Evolutionary conservation across 2,329 filamentous ascomycete genomes (phyloP), one percentile per base, ranked within the genome.

Genomic region (Paecilomyces sp.): DNA sequence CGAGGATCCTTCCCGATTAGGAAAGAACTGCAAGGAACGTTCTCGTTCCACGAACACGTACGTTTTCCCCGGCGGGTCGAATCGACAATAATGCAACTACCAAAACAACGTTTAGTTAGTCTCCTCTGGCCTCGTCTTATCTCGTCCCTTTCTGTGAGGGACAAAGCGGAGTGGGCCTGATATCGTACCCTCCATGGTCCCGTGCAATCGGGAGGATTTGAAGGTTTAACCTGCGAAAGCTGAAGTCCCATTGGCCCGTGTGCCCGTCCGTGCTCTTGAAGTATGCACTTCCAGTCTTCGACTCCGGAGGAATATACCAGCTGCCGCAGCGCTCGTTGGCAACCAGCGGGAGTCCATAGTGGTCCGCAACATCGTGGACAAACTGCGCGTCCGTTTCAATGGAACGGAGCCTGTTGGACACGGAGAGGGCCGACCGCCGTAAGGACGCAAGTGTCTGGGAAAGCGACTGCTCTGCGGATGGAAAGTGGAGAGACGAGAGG

Each of bases 191-290:
- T 67, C 89, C 85, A 74, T 85, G 71, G 59, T 78, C 69, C 62
- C 83, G 85, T 58, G 93, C 81, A 50, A 92, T 68, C 34, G 86
- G 81, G 56, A 97, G 73, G 15, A 97, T 71, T 64, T 96, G 90
- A 67, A 96, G 71, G 71, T 99, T 99, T 68, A 97, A 76, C 64
- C 94, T 82, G 63, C 94, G 80, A 24, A 88, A 83, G 75, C 90
- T 96, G 71, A 97, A 96, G 62, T 87, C 85, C 94, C 94, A 99
- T 69, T 95, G 87, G 8, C 90, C 88, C 57, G 87, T 86, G 73
- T 99, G 94, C 0, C 94, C 94, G 76, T 99, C 94, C 1, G 94
- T 99, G 75, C 91, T 96, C 81, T 99, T 99, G 77, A 97, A 99
- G 76, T 97, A 99, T 33, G 89, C 90, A 64, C 89, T 92, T 33